Conservation (phyloP, 2,329 filamentous ascomycete species). For the Fonsecaea erecta region DNA sequence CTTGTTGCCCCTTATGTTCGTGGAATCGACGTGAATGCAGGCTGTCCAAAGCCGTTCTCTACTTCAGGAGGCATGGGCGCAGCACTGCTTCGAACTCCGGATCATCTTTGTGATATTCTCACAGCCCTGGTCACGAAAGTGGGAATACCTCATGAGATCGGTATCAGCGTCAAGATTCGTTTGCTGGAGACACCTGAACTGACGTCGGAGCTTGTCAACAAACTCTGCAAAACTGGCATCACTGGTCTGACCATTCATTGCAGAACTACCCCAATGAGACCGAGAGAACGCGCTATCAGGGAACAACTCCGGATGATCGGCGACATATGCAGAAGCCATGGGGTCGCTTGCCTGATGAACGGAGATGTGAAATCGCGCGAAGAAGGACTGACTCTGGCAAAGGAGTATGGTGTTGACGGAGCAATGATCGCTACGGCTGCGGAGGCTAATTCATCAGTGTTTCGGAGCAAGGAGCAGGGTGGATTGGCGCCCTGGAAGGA, state of each 20-base stretch:
- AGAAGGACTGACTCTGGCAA: slow-evolving; percentile 71
- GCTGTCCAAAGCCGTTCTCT: slow-evolving; percentile 97
- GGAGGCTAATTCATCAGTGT: slow-evolving; percentile 88
- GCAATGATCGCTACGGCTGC: slow-evolving; percentile 97
- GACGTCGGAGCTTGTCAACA: slow-evolving; percentile 76
- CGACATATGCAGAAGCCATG: slow-evolving; percentile 76
- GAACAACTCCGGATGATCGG: slow-evolving; percentile 84
- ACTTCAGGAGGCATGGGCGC: slow-evolving; percentile 95
- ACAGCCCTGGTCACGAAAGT: slow-evolving; percentile 80
- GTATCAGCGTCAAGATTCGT: slow-evolving; percentile 96
- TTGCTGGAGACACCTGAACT: slow-evolving; percentile 76
- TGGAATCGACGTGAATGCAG: slow-evolving; percentile 95
- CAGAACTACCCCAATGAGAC: slow-evolving; percentile 93
- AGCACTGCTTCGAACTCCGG: slow-evolving; percentile 81
- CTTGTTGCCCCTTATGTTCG: slow-evolving; percentile 85
- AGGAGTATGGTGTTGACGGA: slow-evolving; percentile 84
- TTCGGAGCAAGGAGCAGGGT: slow-evolving; percentile 70
- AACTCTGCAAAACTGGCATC: slow-evolving; percentile 84
- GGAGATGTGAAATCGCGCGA: slow-evolving; percentile 82
- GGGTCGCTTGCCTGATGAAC: slow-evolving; percentile 94
- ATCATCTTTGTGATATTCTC: slow-evolving; percentile 81
- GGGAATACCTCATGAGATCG: slow-evolving; percentile 77
- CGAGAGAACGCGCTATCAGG: slow-evolving; percentile 82
- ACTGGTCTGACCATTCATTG: slow-evolving; percentile 88
- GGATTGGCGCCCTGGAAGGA: slow-evolving; percentile 75